Base-by-base conservation (phyloP, 164 flowering plant species). In the Saururus chinensis region DNA sequence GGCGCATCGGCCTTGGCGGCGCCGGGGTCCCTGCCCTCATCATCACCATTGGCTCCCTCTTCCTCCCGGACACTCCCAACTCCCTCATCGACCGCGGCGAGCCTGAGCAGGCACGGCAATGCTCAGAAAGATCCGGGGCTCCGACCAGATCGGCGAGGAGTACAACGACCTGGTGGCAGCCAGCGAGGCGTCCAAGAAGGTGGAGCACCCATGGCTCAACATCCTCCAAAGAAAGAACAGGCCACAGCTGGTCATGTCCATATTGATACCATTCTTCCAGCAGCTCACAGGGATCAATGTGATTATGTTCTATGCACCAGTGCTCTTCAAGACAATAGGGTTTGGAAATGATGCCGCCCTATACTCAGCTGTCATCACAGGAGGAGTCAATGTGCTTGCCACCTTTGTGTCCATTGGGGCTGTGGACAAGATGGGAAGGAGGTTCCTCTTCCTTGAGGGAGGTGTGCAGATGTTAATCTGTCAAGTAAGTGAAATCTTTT, bases 11-110 rank as follows among this genome's bases (percentile, higher is more conserved):
- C 53, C 67, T 88, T 51, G 96, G 86, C 0, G 80, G 83, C 0
- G 95, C 91, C 0, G 67, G 79, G 58, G 91, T 85, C 21, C 95
- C 91, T 8, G 92, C 92, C 12, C 60, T 78, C 0, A 86, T 84
- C 68, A 82, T 86, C 76, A 79, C 82, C 55, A 41, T 82, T 13
- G 89, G 88, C 0, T 73, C 89, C 0, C 20, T 86, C 0, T 53
- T 82, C 77, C 88, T 88, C 60, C 89, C 96, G 0, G 96, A 88
- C 68, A 88, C 96, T 9, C 89, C 92, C 26, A 88, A 86, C 80
- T 88, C 95, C 17, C 68, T 88, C 77, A 88, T 85, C 45, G 91
- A 88, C 69, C 80, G 89, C 0, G 51, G 24, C 9, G 37, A 59
- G 55, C 60, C 41, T 10, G 84, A 81, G 1, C 76, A 66, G 25